A percentile compares a stretch with the other conserved stretches of the same genome.
Evolutionary conservation across 441 rosid species (phyloP).

Genomic region (Mallotus japonicus): DNA sequence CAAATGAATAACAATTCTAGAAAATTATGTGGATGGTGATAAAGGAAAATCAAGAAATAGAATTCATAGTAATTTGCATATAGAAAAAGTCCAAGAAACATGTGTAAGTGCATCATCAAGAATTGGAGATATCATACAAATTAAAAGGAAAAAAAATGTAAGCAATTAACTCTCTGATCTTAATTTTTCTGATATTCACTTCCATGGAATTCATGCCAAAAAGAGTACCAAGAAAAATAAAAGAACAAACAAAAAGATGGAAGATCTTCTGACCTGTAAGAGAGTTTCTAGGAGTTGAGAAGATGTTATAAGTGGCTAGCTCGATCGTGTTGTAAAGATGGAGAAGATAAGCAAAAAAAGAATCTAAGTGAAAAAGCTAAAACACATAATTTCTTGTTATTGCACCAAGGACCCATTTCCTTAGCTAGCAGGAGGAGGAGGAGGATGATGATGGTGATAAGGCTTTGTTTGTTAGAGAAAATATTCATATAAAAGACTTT

Average conservation of each 20-base stretch:
- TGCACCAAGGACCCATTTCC: background rate
- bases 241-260: background rate
- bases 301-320: slow-evolving; percentile 12
- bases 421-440: background rate
- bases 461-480: slow-evolving; percentile 36
- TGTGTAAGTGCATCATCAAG: background rate
- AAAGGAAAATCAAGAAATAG: background rate
- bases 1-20: background rate
- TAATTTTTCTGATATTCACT: background rate
- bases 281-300: slow-evolving; percentile 1
- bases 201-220: slow-evolving; percentile 9
- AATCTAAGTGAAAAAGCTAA: slow-evolving; percentile 18
- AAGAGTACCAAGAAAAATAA: background rate
- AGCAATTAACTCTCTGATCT: background rate
- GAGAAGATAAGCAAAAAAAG: slow-evolving; percentile 23
- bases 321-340: slow-evolving; percentile 15
- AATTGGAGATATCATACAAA: background rate
- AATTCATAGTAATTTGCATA: background rate
- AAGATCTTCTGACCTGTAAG: slow-evolving; percentile 31
- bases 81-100: background rate
- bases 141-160: background rate
- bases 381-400: background rate
- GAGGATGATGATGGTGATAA: background rate
- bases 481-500: slow-evolving; percentile 22
- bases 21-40: background rate